Percentiles rank a stretch among this genome's conserved stretches.
phyloP scores from a whole-genome alignment of 2,329 filamentous ascomycete genomes.

The Chrysosporium keratinophilum region DNA sequence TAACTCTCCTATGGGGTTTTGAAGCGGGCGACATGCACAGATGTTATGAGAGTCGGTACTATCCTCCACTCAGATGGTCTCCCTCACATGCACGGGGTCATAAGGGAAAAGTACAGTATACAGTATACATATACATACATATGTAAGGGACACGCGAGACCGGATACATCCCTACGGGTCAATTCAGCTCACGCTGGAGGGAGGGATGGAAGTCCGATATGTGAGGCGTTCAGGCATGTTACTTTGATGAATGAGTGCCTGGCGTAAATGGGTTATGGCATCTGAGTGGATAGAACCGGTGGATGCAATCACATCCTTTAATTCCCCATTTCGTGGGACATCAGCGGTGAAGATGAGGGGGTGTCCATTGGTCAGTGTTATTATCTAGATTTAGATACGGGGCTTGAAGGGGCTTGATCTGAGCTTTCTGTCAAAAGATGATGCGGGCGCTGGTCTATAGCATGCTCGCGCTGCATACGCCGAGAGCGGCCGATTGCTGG shows the following conservation, averaged over 20 bases:
- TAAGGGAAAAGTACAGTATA: neutral
- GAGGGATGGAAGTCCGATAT: constrained; percentile 13
- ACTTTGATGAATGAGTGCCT: constrained; percentile 5
- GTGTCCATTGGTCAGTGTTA: neutral
- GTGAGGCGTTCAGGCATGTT: constrained; percentile 17
- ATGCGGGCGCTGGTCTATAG: too few species aligned
- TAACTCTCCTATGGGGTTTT: neutral
- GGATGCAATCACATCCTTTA: neutral
- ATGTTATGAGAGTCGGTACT: neutral
- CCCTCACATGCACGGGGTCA: neutral
- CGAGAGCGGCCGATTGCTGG: neutral
- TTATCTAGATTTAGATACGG: neutral
- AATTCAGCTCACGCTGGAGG: neutral
- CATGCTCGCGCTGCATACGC: too few species aligned
- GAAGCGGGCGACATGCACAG: neutral
- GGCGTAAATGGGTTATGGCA: constrained; percentile 6
- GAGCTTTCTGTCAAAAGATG: too few species aligned
- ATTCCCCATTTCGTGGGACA: constrained; percentile 4
- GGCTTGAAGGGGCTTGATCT: too few species aligned
- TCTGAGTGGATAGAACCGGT: constrained; percentile 6
- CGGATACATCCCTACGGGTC: constrained; percentile 1
- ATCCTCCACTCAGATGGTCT: neutral
- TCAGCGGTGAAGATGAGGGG: constrained; percentile 3
- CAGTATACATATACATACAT: constrained; percentile 6
- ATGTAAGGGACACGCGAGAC: constrained; percentile 6